Evolutionary conservation across 1,284 basidiomycete genomes (phyloP).

Genomic region (Rhodotorula sp.): DNA sequence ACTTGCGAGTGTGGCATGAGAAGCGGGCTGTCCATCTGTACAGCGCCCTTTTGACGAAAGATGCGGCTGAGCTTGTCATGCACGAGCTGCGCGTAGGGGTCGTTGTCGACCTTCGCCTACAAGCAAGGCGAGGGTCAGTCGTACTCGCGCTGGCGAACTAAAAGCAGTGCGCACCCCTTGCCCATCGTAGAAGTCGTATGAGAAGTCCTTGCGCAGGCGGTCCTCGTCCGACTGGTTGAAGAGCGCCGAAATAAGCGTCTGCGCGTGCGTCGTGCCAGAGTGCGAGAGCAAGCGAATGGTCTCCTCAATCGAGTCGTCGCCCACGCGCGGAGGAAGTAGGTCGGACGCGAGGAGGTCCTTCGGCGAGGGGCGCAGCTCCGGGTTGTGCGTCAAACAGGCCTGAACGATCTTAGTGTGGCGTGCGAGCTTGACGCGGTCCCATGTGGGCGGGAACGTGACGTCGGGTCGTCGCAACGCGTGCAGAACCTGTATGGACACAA

Average conservation of each 20-base stretch:
- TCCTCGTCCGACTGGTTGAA: slow-evolving; percentile 45
- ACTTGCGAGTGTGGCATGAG: slow-evolving; percentile 43
- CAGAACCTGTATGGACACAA: slow-evolving; percentile 26
- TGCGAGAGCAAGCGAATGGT: slow-evolving; percentile 43
- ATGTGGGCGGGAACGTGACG: slow-evolving; percentile 42
- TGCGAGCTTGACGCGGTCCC: slow-evolving; percentile 35
- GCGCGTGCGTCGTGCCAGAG: slow-evolving; percentile 43
- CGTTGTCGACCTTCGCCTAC: slow-evolving; percentile 44
- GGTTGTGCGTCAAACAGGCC: slow-evolving; percentile 44
- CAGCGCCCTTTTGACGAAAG: slow-evolving; percentile 44
- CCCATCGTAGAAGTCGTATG: slow-evolving; percentile 44
- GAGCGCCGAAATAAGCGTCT: slow-evolving; percentile 42
- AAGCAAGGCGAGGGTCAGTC: background rate
- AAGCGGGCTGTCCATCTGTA: slow-evolving; percentile 42
- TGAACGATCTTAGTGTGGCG: slow-evolving; percentile 44
- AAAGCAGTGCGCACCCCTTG: slow-evolving; percentile 15
- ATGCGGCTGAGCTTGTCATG: slow-evolving; percentile 43
- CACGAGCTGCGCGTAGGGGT: slow-evolving; percentile 42
- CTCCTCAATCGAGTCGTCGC: slow-evolving; percentile 46
- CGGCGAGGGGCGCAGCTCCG: slow-evolving; percentile 42
- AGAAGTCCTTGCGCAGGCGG: slow-evolving; percentile 41
- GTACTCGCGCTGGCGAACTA: background rate
- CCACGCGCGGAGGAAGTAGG: slow-evolving; percentile 43
- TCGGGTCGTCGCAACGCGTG: slow-evolving; percentile 42
- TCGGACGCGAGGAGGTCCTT: slow-evolving; percentile 44